Conservation (phyloP, 2,329 filamentous ascomycete species). For the Diplodia corticola region DNA sequence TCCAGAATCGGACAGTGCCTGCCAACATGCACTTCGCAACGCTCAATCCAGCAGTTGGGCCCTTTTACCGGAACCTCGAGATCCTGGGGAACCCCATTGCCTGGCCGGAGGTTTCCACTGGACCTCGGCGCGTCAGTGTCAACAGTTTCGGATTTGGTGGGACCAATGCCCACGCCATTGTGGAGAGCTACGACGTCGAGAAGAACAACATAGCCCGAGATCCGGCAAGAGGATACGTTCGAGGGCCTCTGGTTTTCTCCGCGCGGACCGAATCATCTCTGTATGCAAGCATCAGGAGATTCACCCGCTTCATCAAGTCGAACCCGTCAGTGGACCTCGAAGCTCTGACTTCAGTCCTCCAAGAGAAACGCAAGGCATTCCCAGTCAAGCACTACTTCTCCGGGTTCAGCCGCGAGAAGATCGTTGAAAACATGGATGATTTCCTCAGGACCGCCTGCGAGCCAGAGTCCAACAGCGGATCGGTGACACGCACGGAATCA, state of each 20-base stretch:
- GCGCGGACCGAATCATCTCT: constrained; percentile 22
- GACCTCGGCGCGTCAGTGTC: constrained; percentile 27
- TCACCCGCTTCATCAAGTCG: constrained; percentile 7
- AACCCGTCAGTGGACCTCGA: background rate
- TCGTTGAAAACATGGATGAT: constrained; percentile 8
- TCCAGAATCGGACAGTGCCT: constrained; percentile 40
- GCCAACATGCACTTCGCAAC: constrained; percentile 37
- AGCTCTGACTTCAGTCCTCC: constrained; percentile 26
- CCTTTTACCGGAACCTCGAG: constrained; percentile 24
- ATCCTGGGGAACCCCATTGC: background rate
- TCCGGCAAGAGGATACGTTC: background rate
- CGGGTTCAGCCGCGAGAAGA: background rate
- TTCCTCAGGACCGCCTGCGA: background rate
- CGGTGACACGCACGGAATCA: background rate
- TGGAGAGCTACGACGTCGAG: constrained; percentile 26
- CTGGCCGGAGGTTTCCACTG: constrained; percentile 25
- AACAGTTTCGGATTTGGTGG: constrained; percentile 33
- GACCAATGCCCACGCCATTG: constrained; percentile 31
- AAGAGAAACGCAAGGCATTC: constrained; percentile 24
- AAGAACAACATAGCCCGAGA: background rate
- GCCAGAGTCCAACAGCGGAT: background rate
- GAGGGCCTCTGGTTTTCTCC: constrained; percentile 23
- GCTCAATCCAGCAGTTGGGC: constrained; percentile 36
- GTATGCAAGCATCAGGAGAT: background rate
- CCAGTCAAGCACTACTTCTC: constrained; percentile 18